Base-by-base conservation (phyloP, 345 rosid species). In the Rhodomyrtus tomentosa region DNA sequence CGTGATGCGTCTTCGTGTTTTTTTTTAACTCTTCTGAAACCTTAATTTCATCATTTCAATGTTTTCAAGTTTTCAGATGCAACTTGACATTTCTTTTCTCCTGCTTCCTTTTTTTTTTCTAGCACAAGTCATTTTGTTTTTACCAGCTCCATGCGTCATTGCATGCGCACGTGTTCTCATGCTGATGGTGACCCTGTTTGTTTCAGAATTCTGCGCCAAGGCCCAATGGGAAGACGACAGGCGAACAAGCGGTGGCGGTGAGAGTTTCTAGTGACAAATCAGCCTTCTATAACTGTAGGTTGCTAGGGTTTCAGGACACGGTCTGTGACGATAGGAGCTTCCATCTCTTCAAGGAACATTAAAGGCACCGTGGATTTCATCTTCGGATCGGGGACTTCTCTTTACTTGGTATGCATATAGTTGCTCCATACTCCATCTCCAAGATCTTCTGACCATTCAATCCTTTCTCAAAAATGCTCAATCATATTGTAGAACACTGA, bases 331-430 rank as follows among this genome's bases (percentile, higher is more conserved):
- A 93, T 48, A 85, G 38, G 25, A 98, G 98, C 79, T 54, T 82
- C 74, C 95, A 93, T 87, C 92, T 95, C 87, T 95, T 89, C 85
- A 93, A 93, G 88, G 92, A 94, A 89, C 86, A 89, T 96, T 38
- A 90, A 90, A 88, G 99, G 99, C 89, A 95, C 95, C 3, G 91
- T 93, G 50, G 99, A 94, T 88, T 95, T 91, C 91, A 92, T 96
- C 85, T 96, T 93, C 10, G 96, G 97, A 87, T 88, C 89, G 15
- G 96, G 94, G 21, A 93, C 88, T 59, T 93, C 96, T 48, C 52
- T 92, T 42, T 94, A 92, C 87, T 52, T 95, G 88, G 97, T 94
- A 87, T 55, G 55, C 58, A 81, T 51, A 29, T 25, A 18, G 18
- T 38, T 51, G 20, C 45, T 40, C 48, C 48, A 55, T 10, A 38